Conservation (phyloP, 768 basidiomycete species). For the Kwoniella pini region DNA sequence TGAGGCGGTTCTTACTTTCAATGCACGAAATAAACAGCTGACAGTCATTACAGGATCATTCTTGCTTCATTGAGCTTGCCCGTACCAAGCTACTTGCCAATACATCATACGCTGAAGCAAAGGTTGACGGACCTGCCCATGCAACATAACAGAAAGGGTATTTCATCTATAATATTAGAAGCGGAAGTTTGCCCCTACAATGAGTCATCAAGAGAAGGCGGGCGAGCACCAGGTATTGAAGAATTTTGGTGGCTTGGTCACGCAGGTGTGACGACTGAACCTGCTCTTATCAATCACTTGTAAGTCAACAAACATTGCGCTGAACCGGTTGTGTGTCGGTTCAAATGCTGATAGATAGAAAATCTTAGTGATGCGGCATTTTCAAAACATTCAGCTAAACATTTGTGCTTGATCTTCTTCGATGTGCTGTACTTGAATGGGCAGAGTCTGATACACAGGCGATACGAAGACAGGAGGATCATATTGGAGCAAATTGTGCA, state of each 20-base stretch:
- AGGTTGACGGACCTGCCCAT: not conserved
- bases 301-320: too few relatives aligned
- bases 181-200: constrained; percentile 89
- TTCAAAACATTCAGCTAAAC: constrained; percentile 52
- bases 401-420: constrained; percentile 82
- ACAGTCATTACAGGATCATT: constrained; percentile 59
- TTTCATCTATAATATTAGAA: constrained; percentile 61
- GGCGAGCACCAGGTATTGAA: constrained; percentile 61
- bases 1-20: constrained; percentile 27
- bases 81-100: constrained; percentile 8
- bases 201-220: constrained; percentile 56
- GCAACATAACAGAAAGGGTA: not conserved
- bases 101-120: constrained; percentile 4
- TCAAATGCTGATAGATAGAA: not conserved
- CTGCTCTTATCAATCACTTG: too few relatives aligned
- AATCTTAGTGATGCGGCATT: not conserved
- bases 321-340: too few relatives aligned
- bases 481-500: constrained; percentile 65
- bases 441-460: constrained; percentile 60
- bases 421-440: constrained; percentile 74
- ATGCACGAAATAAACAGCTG: not conserved
- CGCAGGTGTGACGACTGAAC: constrained; percentile 31
- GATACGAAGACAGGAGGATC: constrained; percentile 66
- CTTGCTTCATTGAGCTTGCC: constrained; percentile 63
- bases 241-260: constrained; percentile 60